Percentiles rank a stretch among this genome's conserved stretches.
Evolutionary conservation across 78 protist species (phyloP).

Genomic region (Speleostelium caveatum): DNA sequence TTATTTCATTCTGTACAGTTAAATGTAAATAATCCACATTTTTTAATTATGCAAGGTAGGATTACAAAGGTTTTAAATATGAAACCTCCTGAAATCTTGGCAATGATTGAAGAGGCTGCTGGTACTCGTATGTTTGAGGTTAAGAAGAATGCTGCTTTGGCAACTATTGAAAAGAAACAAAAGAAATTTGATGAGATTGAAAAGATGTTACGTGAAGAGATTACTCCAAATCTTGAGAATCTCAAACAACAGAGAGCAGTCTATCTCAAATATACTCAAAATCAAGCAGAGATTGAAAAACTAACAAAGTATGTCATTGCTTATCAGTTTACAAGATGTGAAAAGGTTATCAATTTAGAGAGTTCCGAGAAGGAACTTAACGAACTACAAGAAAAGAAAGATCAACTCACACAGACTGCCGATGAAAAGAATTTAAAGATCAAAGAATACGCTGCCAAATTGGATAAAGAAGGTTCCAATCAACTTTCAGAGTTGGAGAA

Average conservation of each 20-base stretch:
- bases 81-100: conserved; percentile 97
- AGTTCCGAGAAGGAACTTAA: conserved; percentile 8
- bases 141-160: conserved; percentile 89
- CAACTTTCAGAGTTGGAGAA: conserved; percentile 8
- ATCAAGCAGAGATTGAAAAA: conserved; percentile 81
- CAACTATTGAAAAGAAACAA: conserved; percentile 95
- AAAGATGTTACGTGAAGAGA: conserved; percentile 91
- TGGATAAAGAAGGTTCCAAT: not conserved
- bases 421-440: conserved; percentile 32
- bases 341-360: not conserved
- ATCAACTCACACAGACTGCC: too few species aligned
- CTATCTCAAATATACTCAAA: conserved; percentile 86
- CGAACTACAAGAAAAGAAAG: conserved; percentile 39
- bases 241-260: conserved; percentile 87
- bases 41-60: conserved; percentile 99
- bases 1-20: conserved; percentile 98
- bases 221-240: conserved; percentile 95
- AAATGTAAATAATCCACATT: conserved; percentile 99
- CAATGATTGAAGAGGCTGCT: conserved; percentile 99
- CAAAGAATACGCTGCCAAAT: not conserved
- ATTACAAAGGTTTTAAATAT: conserved; percentile 99
- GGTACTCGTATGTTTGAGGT: conserved; percentile 99
- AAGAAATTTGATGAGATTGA: conserved; percentile 92
- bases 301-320: conserved; percentile 85
- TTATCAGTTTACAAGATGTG: conserved; percentile 52